Evolutionary conservation across 1,284 basidiomycete species (phyloP), one percentile per base, ranked within the genome.

Genomic region (Pascua sp.): DNA sequence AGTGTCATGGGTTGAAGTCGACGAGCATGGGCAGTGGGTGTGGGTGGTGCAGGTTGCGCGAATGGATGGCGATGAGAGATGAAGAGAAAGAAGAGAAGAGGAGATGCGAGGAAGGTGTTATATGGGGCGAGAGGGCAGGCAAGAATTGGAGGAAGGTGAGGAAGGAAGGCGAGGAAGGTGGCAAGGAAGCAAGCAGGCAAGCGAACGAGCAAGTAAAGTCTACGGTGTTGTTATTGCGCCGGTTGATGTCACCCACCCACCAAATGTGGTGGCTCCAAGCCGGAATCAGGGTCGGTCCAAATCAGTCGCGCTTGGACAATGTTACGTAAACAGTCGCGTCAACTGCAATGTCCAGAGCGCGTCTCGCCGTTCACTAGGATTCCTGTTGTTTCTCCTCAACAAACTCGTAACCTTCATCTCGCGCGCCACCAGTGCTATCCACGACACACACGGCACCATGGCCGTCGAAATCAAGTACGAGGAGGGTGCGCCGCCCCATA

Each of bases 1-100:
- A 72, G 66, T 32, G 62, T 64, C 71, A 73, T 73, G 51, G 11
- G 39, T 16, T 40, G 16, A 42, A 24, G 46, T 2, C 10, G 15
- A 16, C 18, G 12, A 41, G 16, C 32, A n/a, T 11, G 17, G 38
- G 32, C 11, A 38, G 9, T 16, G 37, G 41, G 8, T 10, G 42
- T 24, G 24, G 36, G 24, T 15, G n/a, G 38, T 39, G 11, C 11
- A 32, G 44, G 13, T n/a, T 36, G 4, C 13, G 12, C 15, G 37
- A 36, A 10, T 8, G n/a, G 53, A 37, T 16, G 44, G 24, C 24
- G 41, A 13, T 9, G 13, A 36, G 42, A 39, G 41, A 55, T 13
- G 42, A 48, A 13, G 46, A 41, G 32, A 42, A 10, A 9, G 11
- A 38, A 38, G 32, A 32, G 54, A 12, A 13, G 49, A 5, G 40